phyloP scores from a whole-genome alignment of 106 monocot genomes.

The Hemerocallis citrina region DNA sequence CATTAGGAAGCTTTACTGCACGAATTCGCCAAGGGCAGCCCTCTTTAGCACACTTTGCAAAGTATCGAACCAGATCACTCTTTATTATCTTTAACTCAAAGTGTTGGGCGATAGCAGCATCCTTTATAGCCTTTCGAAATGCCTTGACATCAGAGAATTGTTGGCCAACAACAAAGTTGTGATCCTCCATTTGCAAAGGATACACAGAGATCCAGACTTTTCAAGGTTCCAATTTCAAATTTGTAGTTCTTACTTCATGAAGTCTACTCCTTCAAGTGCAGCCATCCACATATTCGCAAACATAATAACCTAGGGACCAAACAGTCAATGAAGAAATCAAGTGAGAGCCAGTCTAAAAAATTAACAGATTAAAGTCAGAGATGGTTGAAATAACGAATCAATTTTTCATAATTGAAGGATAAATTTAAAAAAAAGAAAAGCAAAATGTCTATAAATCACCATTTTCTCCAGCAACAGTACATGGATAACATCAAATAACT shows the following conservation, averaged over 20 bases:
- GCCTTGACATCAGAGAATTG: conserved; percentile 59
- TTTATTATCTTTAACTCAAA: conserved; percentile 70
- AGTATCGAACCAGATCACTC: conserved; percentile 55
- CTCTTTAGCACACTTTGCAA: conserved; percentile 67
- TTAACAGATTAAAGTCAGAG: too few species aligned
- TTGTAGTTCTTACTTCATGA: neutral
- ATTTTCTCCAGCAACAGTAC: too few species aligned
- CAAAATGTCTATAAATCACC: too few species aligned
- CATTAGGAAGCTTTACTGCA: conserved; percentile 48
- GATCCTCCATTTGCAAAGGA: conserved; percentile 15
- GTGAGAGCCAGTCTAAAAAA: too few species aligned
- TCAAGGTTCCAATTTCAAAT: neutral
- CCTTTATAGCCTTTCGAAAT: conserved; percentile 49
- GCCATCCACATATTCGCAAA: neutral
- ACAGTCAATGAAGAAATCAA: too few species aligned
- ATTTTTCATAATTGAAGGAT: too few species aligned
- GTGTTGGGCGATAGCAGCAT: conserved; percentile 64
- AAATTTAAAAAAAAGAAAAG: too few species aligned
- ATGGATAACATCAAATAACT: too few species aligned
- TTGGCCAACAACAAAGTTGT: conserved; percentile 37
- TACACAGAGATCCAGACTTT: neutral
- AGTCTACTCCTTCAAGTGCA: neutral
- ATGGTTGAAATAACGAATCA: too few species aligned
- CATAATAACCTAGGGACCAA: neutral
- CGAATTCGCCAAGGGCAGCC: conserved; percentile 71